Base-by-base conservation (phyloP, 306 rosid genomes). In the Mimosa pudica region DNA sequence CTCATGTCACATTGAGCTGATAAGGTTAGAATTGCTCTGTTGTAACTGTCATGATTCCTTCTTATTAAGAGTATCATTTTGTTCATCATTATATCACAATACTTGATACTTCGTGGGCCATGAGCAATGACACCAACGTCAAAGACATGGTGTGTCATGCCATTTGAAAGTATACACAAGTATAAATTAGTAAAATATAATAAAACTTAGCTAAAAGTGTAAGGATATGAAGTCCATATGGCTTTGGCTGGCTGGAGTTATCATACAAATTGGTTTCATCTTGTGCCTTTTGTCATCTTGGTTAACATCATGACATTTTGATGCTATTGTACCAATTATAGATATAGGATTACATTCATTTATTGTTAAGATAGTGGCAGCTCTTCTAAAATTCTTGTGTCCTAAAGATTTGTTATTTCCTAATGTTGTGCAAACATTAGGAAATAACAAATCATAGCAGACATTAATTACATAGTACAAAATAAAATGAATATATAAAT, bases 21-120 rank as follows among this genome's bases (percentile, higher is more conserved):
- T 85, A 81, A 87, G 94, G 98, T 94, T 61, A 81, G 88, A 77
- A 76, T 55, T 45, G 60, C 75, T 30, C 49, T 48, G 68, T 70
- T 80, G 70, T 55, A 13, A 62, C 64, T 71, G 65, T 13, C 11
- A 54, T 74, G 36, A 46, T 70, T 65, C 78, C 14, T 81, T 72
- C 71, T 71, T 51, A 60, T 45, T 24, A 4, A 41, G n/a, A 62
- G 68, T 62, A n/a, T 62, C n/a, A 1, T 11, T 11, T 62, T 38
- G n/a, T 62, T 10, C 42, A 10, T 10, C 2, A 8, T 62, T 62
- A 11, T 32, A 1, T 33, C 69, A 63, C 44, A 32, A 30, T 63
- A 17, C 44, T 33, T 63, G 44, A 12, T 63, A 12, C 8, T 2
- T 33, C 5, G n/a, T 35, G 32, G 30, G 32, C 33, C 17, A 62